Conservation (phyloP, 1,139 yeast genomes). For the Suhomyces maxii region DNA sequence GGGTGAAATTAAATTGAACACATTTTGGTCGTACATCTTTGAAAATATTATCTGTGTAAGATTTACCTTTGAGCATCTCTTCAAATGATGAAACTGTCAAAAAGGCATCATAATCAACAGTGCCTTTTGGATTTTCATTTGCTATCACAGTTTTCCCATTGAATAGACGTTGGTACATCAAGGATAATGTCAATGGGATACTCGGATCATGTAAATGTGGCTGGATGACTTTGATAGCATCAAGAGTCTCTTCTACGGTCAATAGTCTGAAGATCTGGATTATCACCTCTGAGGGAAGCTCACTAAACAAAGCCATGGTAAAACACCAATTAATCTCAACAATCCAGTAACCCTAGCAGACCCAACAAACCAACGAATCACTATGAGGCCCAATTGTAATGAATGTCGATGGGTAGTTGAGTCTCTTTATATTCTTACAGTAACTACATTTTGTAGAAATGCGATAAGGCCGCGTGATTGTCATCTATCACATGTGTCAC, state of each 20-base stretch:
- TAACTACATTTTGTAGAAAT: no score
- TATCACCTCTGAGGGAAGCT: conserved; percentile 30
- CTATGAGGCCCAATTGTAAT: no score
- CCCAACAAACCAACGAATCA: no score
- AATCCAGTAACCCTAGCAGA: no score
- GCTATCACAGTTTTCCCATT: conserved; percentile 12
- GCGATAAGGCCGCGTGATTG: no score
- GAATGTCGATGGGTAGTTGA: no score
- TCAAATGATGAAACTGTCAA: conserved; percentile 19
- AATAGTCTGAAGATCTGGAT: conserved; percentile 23
- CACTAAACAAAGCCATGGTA: conserved; percentile 9
- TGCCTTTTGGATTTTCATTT: conserved; percentile 5
- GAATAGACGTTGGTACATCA: conserved; percentile 13
- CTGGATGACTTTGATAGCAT: conserved; percentile 13
- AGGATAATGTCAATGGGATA: conserved; percentile 2
- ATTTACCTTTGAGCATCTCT: conserved; percentile 16
- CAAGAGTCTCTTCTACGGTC: conserved; percentile 23
- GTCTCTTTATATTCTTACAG: no score
- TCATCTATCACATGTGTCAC: no score
- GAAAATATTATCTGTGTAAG: conserved; percentile 16
- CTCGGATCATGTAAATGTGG: neutral
- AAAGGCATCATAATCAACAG: conserved; percentile 12
- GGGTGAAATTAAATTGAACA: conserved; percentile 28
- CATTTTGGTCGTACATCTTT: conserved; percentile 24
- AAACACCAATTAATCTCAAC: no score